Percentiles rank a stretch among this genome's conserved stretches.
Evolutionary conservation across 306 rosid species (phyloP).

Genomic region (Oxytropis ochrocephala): DNA sequence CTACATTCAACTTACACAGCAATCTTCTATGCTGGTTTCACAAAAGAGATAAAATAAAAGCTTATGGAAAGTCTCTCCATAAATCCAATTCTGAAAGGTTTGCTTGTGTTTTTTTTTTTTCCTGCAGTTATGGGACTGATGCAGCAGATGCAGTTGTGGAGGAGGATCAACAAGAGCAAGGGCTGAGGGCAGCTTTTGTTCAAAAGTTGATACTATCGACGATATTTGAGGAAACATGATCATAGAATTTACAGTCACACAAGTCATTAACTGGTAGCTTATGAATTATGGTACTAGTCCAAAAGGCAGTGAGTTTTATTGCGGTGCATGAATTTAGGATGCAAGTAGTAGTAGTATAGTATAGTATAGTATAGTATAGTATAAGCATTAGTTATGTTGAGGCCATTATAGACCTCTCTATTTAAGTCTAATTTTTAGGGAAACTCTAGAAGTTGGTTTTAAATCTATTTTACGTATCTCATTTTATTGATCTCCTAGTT

Average conservation of each 20-base stretch:
- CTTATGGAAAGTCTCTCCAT: background rate
- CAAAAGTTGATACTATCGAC: slow-evolving; percentile 62
- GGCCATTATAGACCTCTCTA: background rate
- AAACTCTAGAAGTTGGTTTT: background rate
- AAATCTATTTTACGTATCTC: background rate
- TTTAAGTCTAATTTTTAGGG: background rate
- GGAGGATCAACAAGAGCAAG: slow-evolving; percentile 53
- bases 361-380: too few species aligned
- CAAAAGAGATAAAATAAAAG: background rate
- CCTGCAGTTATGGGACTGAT: slow-evolving; percentile 40
- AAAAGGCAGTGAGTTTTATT: slow-evolving; percentile 22
- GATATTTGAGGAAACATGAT: slow-evolving; percentile 36
- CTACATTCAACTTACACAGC: background rate
- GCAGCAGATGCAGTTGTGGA: slow-evolving; percentile 26
- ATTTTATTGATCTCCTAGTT: too few species aligned
- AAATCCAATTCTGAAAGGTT: background rate
- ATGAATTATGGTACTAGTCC: slow-evolving; percentile 15
- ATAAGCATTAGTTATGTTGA: slow-evolving; percentile 3
- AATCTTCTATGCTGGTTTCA: background rate
- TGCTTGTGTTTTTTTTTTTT: slow-evolving; percentile 5
- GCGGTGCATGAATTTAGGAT: slow-evolving; percentile 33
- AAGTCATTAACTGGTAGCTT: slow-evolving; percentile 25
- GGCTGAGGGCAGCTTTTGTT: slow-evolving; percentile 56
- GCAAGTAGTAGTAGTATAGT: background rate
- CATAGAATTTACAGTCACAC: background rate